These are phyloP conservation scores for Eutrema salsugineum DNA, from an alignment of 441 rosid genomes.

Conservation along the genomic window DNA sequence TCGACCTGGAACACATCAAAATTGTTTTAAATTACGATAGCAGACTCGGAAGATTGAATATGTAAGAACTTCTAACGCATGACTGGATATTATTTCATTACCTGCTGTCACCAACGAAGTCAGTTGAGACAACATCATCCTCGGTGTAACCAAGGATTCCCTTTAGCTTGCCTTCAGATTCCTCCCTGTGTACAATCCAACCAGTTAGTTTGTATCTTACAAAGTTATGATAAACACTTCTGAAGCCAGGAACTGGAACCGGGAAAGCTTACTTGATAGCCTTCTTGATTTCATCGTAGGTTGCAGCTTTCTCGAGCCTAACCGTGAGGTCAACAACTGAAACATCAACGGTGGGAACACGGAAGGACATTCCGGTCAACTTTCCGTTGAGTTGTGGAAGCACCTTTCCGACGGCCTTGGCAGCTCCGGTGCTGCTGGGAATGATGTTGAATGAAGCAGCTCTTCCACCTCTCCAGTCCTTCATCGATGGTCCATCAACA, in stretches of 20 bases:
- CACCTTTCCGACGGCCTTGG: constrained; percentile 90
- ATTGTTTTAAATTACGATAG: background rate
- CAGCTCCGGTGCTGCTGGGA: constrained; percentile 93
- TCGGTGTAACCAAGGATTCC: constrained; percentile 74
- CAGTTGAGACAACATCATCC: constrained; percentile 74
- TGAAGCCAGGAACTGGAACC: background rate
- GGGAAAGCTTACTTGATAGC: constrained; percentile 49
- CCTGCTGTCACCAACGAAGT: constrained; percentile 74
- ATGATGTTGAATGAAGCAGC: constrained; percentile 92
- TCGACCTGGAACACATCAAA: constrained; percentile 42
- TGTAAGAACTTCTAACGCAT: background rate
- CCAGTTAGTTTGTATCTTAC: background rate
- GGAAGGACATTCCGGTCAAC: constrained; percentile 88
- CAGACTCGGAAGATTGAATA: background rate
- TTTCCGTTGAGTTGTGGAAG: constrained; percentile 71
- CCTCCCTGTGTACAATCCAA: constrained; percentile 41
- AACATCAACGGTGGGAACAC: constrained; percentile 84
- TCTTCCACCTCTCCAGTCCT: constrained; percentile 97
- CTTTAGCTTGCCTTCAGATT: constrained; percentile 61
- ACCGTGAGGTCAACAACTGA: constrained; percentile 89
- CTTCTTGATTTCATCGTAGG: constrained; percentile 61
- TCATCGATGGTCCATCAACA: constrained; percentile 83
- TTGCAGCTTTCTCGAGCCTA: constrained; percentile 59
- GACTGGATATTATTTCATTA: background rate
- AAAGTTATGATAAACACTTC: background rate